Evolutionary conservation across 2,329 filamentous ascomycete species (phyloP).

Genomic region (Botryotinia calthae): DNA sequence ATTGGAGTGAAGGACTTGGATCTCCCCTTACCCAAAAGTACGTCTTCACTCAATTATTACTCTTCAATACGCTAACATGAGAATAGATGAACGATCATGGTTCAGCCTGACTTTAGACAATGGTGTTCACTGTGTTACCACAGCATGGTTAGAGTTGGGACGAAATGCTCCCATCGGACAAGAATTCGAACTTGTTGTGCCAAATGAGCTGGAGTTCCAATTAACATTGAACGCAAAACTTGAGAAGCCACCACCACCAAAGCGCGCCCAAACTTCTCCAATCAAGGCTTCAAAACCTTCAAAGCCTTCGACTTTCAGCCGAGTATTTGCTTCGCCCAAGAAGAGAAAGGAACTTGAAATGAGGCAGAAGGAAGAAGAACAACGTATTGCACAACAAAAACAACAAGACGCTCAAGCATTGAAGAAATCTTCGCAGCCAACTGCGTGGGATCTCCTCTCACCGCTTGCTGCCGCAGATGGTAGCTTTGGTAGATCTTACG

Average conservation of each 20-base stretch:
- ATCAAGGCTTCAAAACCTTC: conserved; percentile 61
- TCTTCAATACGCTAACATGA: conserved; percentile 31
- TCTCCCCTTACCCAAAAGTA: conserved; percentile 84
- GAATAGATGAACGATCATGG: conserved; percentile 78
- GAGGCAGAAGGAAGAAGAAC: conserved; percentile 77
- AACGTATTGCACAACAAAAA: conserved; percentile 61
- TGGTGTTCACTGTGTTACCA: conserved; percentile 95
- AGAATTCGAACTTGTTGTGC: conserved; percentile 95
- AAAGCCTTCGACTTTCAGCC: conserved; percentile 86
- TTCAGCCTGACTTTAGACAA: conserved; percentile 98
- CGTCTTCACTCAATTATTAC: neutral
- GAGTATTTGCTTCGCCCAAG: conserved; percentile 90
- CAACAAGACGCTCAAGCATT: conserved; percentile 64
- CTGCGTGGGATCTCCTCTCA: conserved; percentile 82
- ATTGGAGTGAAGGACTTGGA: conserved; percentile 95
- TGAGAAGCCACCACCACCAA: conserved; percentile 67
- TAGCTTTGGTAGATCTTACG: conserved; percentile 90
- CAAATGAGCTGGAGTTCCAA: conserved; percentile 98
- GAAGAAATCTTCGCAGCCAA: conserved; percentile 61
- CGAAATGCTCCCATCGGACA: conserved; percentile 93
- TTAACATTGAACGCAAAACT: conserved; percentile 95
- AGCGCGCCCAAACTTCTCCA: conserved; percentile 53
- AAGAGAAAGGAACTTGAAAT: conserved; percentile 94
- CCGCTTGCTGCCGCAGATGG: conserved; percentile 86
- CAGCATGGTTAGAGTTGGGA: conserved; percentile 88